Conservation (phyloP, 2,329 filamentous ascomycete genomes). For the Beauveria rudraprayagi region DNA sequence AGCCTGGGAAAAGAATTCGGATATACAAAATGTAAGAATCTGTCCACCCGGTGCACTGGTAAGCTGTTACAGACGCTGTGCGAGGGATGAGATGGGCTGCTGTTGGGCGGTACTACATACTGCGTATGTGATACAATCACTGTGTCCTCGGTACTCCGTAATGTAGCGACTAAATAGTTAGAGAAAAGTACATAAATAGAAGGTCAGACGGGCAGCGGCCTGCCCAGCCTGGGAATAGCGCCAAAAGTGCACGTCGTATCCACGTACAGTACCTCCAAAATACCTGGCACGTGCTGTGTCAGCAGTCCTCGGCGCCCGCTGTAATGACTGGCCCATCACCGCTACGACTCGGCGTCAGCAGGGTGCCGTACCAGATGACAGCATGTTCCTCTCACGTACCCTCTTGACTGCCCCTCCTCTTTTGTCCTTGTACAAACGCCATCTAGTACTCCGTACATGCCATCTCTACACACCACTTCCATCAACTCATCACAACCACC, state of each 20-base stretch:
- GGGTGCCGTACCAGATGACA: no score
- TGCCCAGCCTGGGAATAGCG: conserved; percentile 1
- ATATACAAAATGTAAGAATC: not conserved
- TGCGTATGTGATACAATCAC: not conserved
- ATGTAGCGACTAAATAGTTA: not conserved
- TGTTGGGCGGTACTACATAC: not conserved
- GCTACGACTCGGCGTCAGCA: no score
- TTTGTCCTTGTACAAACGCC: not conserved
- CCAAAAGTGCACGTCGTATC: not conserved
- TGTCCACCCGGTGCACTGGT: not conserved
- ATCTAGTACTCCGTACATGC: not conserved
- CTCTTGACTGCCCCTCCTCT: no score
- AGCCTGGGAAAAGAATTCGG: no score
- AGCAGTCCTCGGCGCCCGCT: no score
- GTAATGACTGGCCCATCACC: no score
- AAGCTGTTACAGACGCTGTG: not conserved
- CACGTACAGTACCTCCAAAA: not conserved
- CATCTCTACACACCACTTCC: not conserved
- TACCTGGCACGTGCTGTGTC: no score
- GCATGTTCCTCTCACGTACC: no score
- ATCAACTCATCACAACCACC: not conserved
- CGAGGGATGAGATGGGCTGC: not conserved
- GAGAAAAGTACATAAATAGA: not conserved
- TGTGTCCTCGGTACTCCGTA: not conserved
- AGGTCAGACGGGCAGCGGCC: not conserved